phyloP scores from a whole-genome alignment of 495 filamentous ascomycete species.

The Ascodesmis nigricans region DNA sequence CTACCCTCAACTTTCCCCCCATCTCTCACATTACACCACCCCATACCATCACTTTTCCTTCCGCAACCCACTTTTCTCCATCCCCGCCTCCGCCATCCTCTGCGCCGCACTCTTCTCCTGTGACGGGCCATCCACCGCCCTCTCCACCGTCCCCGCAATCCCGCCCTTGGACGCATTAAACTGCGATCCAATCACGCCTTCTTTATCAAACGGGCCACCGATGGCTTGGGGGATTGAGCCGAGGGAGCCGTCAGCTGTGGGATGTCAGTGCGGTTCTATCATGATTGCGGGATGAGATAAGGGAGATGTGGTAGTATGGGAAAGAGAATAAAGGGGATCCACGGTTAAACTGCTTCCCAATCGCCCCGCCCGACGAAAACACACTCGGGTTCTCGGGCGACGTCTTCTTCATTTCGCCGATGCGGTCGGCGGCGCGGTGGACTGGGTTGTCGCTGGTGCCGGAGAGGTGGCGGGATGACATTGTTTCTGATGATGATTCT shows the following conservation, averaged over 20 bases:
- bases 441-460: slow-evolving; percentile 11
- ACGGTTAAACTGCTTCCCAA: slow-evolving; percentile 20
- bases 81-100: neutral
- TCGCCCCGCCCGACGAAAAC: slow-evolving; percentile 16
- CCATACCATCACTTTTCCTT: too few relatives aligned
- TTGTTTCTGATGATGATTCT: too few relatives aligned
- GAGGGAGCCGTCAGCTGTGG: slow-evolving; percentile 27
- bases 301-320: neutral
- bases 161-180: slow-evolving; percentile 28
- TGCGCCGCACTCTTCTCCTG: slow-evolving; percentile 9
- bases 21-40: too few relatives aligned
- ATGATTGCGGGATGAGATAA: neutral
- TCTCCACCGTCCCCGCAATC: slow-evolving; percentile 28
- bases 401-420: slow-evolving; percentile 9
- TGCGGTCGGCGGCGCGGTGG: slow-evolving; percentile 11
- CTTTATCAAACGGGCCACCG: slow-evolving; percentile 32
- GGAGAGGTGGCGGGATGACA: slow-evolving; percentile 12
- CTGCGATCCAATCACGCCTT: slow-evolving; percentile 29
- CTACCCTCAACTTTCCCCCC: too few relatives aligned
- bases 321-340: neutral
- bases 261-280: neutral
- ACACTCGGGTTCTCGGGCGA: slow-evolving; percentile 15
- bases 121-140: slow-evolving; percentile 13
- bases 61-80: neutral
- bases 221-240: slow-evolving; percentile 30